phyloP scores from a whole-genome alignment of 2,329 filamentous ascomycete species.

The Thielaviopsis punctulata region DNA sequence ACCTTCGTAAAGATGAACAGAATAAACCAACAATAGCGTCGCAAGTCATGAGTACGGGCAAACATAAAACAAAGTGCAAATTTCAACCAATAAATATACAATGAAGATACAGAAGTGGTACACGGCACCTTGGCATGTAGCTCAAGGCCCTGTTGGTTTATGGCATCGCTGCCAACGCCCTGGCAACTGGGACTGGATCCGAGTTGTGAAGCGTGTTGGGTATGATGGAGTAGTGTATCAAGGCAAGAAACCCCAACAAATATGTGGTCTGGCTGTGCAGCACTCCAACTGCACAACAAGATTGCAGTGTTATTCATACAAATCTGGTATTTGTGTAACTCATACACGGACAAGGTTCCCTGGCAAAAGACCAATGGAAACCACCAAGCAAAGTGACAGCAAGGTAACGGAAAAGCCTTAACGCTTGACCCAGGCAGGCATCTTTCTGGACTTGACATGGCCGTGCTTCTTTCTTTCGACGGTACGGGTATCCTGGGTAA shows the following conservation, averaged over 20 bases:
- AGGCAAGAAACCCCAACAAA: background rate
- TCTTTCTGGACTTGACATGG: constrained; percentile 92
- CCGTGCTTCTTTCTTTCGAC: constrained; percentile 98
- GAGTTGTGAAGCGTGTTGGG: background rate
- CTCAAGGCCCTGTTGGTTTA: background rate
- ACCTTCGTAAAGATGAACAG: too few species aligned
- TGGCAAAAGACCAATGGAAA: background rate
- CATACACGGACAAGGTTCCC: background rate
- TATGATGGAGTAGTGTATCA: background rate
- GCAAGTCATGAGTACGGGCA: too few species aligned
- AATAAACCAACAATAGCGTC: too few species aligned
- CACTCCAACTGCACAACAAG: background rate
- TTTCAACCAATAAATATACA: constrained; percentile 3
- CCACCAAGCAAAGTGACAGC: background rate
- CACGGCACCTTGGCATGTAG: background rate
- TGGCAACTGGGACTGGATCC: background rate
- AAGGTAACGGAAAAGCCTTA: constrained; percentile 18
- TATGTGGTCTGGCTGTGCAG: background rate
- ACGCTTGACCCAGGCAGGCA: constrained; percentile 92
- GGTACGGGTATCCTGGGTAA: constrained; percentile 76
- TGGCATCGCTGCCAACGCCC: background rate
- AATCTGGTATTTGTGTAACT: background rate
- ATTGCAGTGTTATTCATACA: constrained; percentile 5
- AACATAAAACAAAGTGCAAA: background rate
- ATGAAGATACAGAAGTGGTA: constrained; percentile 2